Evolutionary conservation across 352 stramenopile species (phyloP).

Genomic region (Aphanomyces astaci): DNA sequence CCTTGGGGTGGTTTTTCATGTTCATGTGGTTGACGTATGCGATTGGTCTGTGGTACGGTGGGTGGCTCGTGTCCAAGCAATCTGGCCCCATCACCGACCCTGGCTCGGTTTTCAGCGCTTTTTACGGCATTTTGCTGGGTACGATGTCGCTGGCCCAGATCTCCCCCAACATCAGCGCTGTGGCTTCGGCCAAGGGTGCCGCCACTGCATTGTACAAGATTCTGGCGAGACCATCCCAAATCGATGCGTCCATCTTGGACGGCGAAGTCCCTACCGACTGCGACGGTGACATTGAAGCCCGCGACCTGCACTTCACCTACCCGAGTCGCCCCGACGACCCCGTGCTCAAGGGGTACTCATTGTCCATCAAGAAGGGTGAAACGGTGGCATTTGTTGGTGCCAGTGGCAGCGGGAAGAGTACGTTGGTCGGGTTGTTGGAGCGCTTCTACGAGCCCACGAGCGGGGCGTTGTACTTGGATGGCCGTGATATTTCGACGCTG

Average conservation of each 20-base stretch:
- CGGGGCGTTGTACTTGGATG: constrained; percentile 75
- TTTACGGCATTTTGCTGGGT: constrained; percentile 44
- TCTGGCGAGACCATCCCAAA: constrained; percentile 38
- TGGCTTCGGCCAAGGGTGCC: constrained; percentile 33
- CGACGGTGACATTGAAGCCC: constrained; percentile 42
- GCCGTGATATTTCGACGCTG: constrained; percentile 57
- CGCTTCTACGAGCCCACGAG: constrained; percentile 83
- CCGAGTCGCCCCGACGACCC: constrained; percentile 40
- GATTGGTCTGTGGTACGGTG: constrained; percentile 46
- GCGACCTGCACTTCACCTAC: constrained; percentile 69
- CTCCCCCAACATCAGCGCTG: constrained; percentile 36
- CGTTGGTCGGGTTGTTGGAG: constrained; percentile 59
- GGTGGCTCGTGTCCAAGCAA: constrained; percentile 33
- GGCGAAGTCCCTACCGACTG: constrained; percentile 33
- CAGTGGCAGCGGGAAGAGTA: constrained; percentile 50
- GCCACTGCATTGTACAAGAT: constrained; percentile 39
- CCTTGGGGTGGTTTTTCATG: constrained; percentile 35
- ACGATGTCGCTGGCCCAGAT: constrained; percentile 37
- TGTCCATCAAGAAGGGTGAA: constrained; percentile 34
- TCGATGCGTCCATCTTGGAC: constrained; percentile 38
- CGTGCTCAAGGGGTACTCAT: constrained; percentile 24
- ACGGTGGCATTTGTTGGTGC: constrained; percentile 37
- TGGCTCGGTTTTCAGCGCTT: constrained; percentile 36
- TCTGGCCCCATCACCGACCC: constrained; percentile 16
- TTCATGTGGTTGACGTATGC: constrained; percentile 48